Conservation (phyloP, 768 basidiomycete genomes). For the Kwoniella mangroviensis region DNA sequence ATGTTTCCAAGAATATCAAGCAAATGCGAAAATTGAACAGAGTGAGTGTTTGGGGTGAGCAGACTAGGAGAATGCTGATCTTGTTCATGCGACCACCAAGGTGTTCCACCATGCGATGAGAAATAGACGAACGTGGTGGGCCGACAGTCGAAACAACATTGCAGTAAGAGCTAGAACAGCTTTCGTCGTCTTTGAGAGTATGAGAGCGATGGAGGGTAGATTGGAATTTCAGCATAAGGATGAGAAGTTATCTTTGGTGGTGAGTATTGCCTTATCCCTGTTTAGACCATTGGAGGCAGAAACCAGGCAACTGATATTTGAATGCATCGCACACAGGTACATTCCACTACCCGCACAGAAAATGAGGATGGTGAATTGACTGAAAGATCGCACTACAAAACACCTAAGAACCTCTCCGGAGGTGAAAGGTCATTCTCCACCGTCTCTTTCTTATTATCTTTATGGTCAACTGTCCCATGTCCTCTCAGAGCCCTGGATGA, state of each 20-base stretch:
- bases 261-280: slow-evolving; percentile 17
- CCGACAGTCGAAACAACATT: slow-evolving; percentile 83
- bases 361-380: slow-evolving; percentile 73
- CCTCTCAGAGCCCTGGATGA: slow-evolving; percentile 97
- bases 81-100: slow-evolving; percentile 58
- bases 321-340: slow-evolving; percentile 6
- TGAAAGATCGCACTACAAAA: slow-evolving; percentile 40
- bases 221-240: slow-evolving; percentile 75
- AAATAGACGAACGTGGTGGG: slow-evolving; percentile 74
- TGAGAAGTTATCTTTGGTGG: slow-evolving; percentile 27
- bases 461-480: slow-evolving; percentile 95
- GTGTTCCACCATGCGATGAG: slow-evolving; percentile 70
- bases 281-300: background rate
- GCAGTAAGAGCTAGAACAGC: slow-evolving; percentile 72
- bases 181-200: slow-evolving; percentile 78
- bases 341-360: slow-evolving; percentile 57
- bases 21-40: background rate
- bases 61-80: background rate
- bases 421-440: slow-evolving; percentile 98
- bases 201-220: slow-evolving; percentile 88
- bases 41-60: background rate
- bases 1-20: background rate
- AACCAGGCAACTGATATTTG: no score
- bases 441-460: slow-evolving; percentile 85
- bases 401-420: slow-evolving; percentile 64